Evolutionary conservation across 805 yeast species (phyloP), one percentile per base, ranked within the genome.

Genomic region (Lipomyces starkeyi): DNA sequence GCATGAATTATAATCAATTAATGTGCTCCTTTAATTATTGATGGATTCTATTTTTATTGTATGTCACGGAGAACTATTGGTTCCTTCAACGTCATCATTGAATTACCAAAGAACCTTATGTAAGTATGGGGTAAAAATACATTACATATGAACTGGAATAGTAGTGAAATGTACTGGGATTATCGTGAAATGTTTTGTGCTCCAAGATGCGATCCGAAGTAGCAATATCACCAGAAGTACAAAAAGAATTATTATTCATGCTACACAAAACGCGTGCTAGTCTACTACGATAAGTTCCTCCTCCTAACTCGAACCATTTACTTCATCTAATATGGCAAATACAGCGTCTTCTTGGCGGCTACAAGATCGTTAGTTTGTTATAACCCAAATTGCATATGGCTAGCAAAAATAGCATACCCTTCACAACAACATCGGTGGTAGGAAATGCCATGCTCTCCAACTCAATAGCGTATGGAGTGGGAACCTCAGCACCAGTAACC

Each of bases 391-490:
- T 22, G 17, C 20, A 11, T 34, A 93, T 13, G 17, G 5, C 25
- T 17, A 43, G 29, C 29, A 20, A 57, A 61, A 3, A 14, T 22
- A 25, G 7, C 68, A 20, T 43, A 65, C 68, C 98, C 86, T 93
- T 90, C 78, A 91, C 86, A 76, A 95, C 91, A 73, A 93, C 87
- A 78, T 91, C 94, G 65, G 91, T 85, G 80, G 93, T 97, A 81
- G 99, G 99, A 97, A 95, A 95, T 65, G 98, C 97, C 79, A 95
- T 91, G 83, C 91, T 96, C 87, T 95, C 99, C 79, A 95, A 87
- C 83, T 90, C 93, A 81, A 88, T 87, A 76, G 97, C 97, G 80
- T 95, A 95, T 73, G 99, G 99, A 75, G 99, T 95, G 81, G 99
- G 99, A 40, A 93, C 98, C 84, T 95, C 99, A 79, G 98, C 97